Evolutionary conservation across 331 rosid genomes (phyloP).

Genomic region (Ulmus americana): DNA sequence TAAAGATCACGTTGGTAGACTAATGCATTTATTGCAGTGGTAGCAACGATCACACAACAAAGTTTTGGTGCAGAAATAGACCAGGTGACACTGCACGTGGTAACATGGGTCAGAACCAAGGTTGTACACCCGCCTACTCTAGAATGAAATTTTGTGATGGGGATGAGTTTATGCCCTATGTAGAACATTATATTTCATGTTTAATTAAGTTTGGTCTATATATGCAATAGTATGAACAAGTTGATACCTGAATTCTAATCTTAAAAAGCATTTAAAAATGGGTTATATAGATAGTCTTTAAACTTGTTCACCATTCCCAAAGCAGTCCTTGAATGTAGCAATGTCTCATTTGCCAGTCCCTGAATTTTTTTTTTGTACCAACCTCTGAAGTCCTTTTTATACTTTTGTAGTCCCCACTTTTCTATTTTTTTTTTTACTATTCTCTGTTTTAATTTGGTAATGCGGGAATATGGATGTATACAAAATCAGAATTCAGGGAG

Average conservation of each 20-base stretch:
- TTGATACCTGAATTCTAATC: background rate
- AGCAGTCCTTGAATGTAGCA: too few species aligned
- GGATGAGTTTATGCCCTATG: background rate
- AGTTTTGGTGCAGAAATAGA: slow-evolving; percentile 96
- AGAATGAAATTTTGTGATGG: background rate
- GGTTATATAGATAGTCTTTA: too few species aligned
- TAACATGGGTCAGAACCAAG: slow-evolving; percentile 61
- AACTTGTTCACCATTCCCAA: too few species aligned
- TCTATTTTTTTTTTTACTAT: too few species aligned
- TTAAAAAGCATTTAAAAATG: slow-evolving; percentile 9
- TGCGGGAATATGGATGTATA: too few species aligned
- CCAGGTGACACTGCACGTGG: slow-evolving; percentile 91
- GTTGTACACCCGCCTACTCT: slow-evolving; percentile 21
- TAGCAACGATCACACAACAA: slow-evolving; percentile 96
- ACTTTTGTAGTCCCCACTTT: too few species aligned
- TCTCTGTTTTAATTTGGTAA: too few species aligned
- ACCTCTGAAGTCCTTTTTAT: too few species aligned
- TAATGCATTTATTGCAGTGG: slow-evolving; percentile 59
- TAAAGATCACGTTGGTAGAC: slow-evolving; percentile 19
- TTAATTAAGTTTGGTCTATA: background rate
- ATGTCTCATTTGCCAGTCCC: too few species aligned
- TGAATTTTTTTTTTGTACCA: too few species aligned
- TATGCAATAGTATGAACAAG: background rate
- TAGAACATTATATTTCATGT: background rate
- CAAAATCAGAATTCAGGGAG: too few species aligned